Evolutionary conservation across 2,329 filamentous ascomycete species (phyloP), one percentile per base, ranked within the genome.

Genomic region (Camptophora hylomeconis): DNA sequence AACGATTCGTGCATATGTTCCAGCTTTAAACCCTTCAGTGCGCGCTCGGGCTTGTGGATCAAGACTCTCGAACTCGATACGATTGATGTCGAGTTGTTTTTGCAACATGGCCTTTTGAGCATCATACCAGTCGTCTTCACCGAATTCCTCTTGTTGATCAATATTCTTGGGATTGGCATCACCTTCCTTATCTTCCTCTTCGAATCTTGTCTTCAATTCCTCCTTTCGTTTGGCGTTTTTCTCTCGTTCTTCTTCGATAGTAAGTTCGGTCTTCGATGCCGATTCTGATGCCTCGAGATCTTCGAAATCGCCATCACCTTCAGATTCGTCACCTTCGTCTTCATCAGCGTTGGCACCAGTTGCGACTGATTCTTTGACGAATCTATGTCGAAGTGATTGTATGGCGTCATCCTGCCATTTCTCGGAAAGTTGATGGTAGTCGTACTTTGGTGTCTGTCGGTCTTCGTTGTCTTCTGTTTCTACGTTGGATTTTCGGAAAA

Each of bases 41-140:
- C 79, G 73, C 2, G 78, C 67, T 29, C 89, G 73, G 37, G 92
- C 86, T 23, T 70, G 63, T 39, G 89, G 80, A 49, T 98, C 89
- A 2, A 98, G 69, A 31, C 72, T 71, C 44, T 86, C 82, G 41
- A 92, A 93, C 50, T 95, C 92, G 34, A 82, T 73, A 48, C 84
- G 83, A 60, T 98, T 98, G 70, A 98, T 94, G 47, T 92, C 81
- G 39, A 89, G 69, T 54, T 98, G 89, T 58, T 93, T 94, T 57
- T 94, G 81, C 35, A 98, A 75, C 52, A 80, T 69, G 17, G 89
- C 82, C 60, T 98, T 98, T 51, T 98, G 89, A 16, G 80, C 73
- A 49, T 95, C 89, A 51, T 98, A 98, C 92, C 92, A 98, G 32
- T 98, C 82, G 50, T 98, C 89, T 55, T 98, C 89, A 29, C 86